Conservation (phyloP, 164 flowering plant species). For the Chloranthus sessilifolius region DNA sequence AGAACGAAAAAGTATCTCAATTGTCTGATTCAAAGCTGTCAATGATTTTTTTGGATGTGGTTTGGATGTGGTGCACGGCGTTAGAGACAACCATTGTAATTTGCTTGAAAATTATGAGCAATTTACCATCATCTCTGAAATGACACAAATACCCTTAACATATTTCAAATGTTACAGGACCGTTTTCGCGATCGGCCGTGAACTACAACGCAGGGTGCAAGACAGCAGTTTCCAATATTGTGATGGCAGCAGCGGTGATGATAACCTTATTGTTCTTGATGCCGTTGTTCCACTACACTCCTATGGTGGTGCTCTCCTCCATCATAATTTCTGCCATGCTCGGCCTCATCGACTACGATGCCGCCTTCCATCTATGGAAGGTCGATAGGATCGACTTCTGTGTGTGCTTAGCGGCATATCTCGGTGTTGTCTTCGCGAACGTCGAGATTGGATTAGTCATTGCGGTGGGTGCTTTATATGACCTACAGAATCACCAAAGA, state of each 20-base stretch:
- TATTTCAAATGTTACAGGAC: slow-evolving; percentile 33
- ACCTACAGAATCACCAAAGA: background rate
- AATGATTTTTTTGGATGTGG: too few relatives aligned
- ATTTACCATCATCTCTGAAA: too few relatives aligned
- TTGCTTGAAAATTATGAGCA: too few relatives aligned
- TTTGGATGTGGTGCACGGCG: too few relatives aligned
- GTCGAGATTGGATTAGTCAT: slow-evolving; percentile 52
- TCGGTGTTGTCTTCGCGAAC: slow-evolving; percentile 61
- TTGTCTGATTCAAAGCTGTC: too few relatives aligned
- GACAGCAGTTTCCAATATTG: slow-evolving; percentile 70
- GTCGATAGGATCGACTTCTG: slow-evolving; percentile 66
- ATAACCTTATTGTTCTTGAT: slow-evolving; percentile 56
- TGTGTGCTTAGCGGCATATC: slow-evolving; percentile 48
- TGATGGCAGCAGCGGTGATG: slow-evolving; percentile 70
- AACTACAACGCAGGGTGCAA: slow-evolving; percentile 83
- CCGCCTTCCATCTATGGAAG: slow-evolving; percentile 55
- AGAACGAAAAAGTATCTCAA: too few relatives aligned
- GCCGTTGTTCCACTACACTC: slow-evolving; percentile 76
- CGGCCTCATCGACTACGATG: slow-evolving; percentile 62
- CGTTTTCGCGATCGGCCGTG: slow-evolving; percentile 72
- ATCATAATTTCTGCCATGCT: slow-evolving; percentile 70
- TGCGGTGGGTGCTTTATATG: slow-evolving; percentile 55
- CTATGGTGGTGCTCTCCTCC: slow-evolving; percentile 63
- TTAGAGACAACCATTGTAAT: too few relatives aligned
- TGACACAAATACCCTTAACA: too few relatives aligned